phyloP scores from a whole-genome alignment of 2,329 filamentous ascomycete genomes.

The Taxawa tesnikishii region DNA sequence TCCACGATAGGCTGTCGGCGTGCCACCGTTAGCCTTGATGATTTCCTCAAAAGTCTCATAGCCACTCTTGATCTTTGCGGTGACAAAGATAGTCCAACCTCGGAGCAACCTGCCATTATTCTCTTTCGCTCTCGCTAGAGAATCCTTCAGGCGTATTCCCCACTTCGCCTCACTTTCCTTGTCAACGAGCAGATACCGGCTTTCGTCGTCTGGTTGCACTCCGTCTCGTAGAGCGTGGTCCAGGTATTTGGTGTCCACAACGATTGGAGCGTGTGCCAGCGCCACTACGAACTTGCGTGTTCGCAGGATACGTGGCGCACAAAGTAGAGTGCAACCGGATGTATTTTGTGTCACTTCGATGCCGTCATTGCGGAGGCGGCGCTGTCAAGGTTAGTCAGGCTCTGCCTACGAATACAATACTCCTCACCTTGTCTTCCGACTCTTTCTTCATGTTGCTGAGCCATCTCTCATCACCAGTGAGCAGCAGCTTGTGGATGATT shows the following conservation, averaged over 20 bases:
- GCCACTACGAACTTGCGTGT: conserved; percentile 91
- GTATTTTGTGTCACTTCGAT: conserved; percentile 70
- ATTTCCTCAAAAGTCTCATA: conserved; percentile 77
- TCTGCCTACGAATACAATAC: not conserved
- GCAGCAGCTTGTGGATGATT: conserved; percentile 61
- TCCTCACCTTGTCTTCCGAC: conserved; percentile 65
- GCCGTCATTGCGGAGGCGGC: conserved; percentile 69
- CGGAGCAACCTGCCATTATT: conserved; percentile 68
- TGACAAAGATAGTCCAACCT: conserved; percentile 73
- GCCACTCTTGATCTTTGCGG: conserved; percentile 65
- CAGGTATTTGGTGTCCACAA: conserved; percentile 69
- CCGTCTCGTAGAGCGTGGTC: conserved; percentile 61
- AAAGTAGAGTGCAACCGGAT: conserved; percentile 69
- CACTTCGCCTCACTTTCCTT: conserved; percentile 59
- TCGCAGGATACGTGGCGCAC: conserved; percentile 73
- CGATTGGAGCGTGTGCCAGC: conserved; percentile 64
- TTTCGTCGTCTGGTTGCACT: conserved; percentile 45
- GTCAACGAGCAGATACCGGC: conserved; percentile 60
- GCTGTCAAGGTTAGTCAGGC: conserved; percentile 34
- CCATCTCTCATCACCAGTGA: conserved; percentile 82
- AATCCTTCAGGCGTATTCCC: conserved; percentile 55
- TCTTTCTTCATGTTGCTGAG: conserved; percentile 60
- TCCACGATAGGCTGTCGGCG: conserved; percentile 59
- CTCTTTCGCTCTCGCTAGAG: conserved; percentile 56
- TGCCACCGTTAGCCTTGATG: conserved; percentile 76